Evolutionary conservation across 2,329 filamentous ascomycete genomes (phyloP), one percentile per base, ranked within the genome.

Genomic region (Stachybotrys elegans): DNA sequence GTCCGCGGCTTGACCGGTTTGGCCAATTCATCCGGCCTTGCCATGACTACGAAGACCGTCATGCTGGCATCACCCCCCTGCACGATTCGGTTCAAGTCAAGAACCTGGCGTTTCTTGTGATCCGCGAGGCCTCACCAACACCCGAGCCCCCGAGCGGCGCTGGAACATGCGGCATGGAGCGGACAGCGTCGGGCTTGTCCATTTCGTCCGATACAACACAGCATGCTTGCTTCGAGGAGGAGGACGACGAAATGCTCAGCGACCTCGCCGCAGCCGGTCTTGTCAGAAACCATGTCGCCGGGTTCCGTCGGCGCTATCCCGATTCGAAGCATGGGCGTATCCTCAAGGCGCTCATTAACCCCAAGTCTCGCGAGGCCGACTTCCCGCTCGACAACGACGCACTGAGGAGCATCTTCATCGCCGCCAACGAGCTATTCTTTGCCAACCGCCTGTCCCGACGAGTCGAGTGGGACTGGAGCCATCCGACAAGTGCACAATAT

Each of bases 371-470:
- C 6, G 61, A 66, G 5, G 66, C 67, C 17, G 69, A 73, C 31
- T 77, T 79, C 40, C 64, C 68, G 2, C 70, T 83, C 23, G 79
- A 83, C 61, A 72, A 81, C 51, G 66, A 71, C 13, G 76, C 77
- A 4, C 67, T 84, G 2, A 67, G 71, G 39, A 73, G 71, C 55
- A 80, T 84, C 50, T 78, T 84, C 56, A 74, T 71, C 11, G 73
- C 79, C 8, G 75, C 75, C 35, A 82, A 84, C 60, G 74, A 78
- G 43, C 69, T 84, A 35, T 84, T 84, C 63, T 84, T 84, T 60
- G 65, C 68, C 43, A 74, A 76, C 21, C 69, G 67, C 6, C 68
- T 84, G 12, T 67, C 69, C 22, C 70, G 73, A n/a, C 72, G 80
- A 21, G 80, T 84, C 5, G 66, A 67, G 21, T 83, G 80, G 78